phyloP scores from a whole-genome alignment of 768 basidiomycete species.

The Tylopilus sp. region DNA sequence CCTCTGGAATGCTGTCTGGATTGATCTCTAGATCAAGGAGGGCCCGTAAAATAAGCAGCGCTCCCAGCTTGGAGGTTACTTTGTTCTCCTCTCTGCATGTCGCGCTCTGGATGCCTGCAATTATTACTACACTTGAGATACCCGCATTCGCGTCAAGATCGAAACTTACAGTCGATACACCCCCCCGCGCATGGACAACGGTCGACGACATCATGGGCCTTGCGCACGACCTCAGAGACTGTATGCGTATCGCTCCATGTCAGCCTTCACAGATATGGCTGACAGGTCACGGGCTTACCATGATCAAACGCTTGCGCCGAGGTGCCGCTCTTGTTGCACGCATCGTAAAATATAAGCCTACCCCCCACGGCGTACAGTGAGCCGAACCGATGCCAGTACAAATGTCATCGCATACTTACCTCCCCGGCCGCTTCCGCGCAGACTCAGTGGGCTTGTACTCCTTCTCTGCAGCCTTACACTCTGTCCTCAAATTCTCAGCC shows the following conservation, averaged over 20 bases:
- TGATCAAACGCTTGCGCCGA: slow-evolving; percentile 82
- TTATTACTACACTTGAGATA: background rate
- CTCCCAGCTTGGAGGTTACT: slow-evolving; percentile 77
- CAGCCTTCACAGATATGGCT: background rate
- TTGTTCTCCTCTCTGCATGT: slow-evolving; percentile 67
- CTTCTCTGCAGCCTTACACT: slow-evolving; percentile 79
- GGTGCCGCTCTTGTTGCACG: slow-evolving; percentile 64
- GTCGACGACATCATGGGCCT: slow-evolving; percentile 56
- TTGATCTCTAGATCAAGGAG: slow-evolving; percentile 49
- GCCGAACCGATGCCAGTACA: background rate
- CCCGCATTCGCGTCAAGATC: background rate
- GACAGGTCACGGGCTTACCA: slow-evolving; percentile 36
- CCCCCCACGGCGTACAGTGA: background rate
- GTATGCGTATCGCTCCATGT: slow-evolving; percentile 5
- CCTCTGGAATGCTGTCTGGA: slow-evolving; percentile 35
- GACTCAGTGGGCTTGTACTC: slow-evolving; percentile 57
- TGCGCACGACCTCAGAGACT: slow-evolving; percentile 56
- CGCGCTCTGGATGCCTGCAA: slow-evolving; percentile 61
- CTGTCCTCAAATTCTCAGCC: slow-evolving; percentile 67
- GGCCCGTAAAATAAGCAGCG: slow-evolving; percentile 58
- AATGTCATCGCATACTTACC: slow-evolving; percentile 8
- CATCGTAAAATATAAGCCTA: slow-evolving; percentile 82
- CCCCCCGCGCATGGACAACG: slow-evolving; percentile 66
- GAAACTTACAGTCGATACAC: slow-evolving; percentile 60
- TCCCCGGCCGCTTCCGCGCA: slow-evolving; percentile 61